Conservation (phyloP, 1,139 yeast species). For the Geotrichum europaeum region DNA sequence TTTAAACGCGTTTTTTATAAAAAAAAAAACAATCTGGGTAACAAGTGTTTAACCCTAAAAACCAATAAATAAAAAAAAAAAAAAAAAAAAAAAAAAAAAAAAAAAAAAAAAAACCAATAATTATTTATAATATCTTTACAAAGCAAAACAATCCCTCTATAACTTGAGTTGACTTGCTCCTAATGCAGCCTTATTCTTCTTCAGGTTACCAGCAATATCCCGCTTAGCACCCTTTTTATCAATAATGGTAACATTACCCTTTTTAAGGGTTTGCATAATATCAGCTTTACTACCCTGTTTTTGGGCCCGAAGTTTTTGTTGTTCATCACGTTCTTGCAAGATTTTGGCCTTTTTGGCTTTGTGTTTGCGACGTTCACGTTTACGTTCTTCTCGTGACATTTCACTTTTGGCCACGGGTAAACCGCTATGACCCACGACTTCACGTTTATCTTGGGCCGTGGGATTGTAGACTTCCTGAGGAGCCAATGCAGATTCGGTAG, state of each 20-base stretch:
- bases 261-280: slow-evolving; percentile 66
- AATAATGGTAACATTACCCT: slow-evolving; percentile 72
- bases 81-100: background rate
- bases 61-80: slow-evolving; percentile 9
- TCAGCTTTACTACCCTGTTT: slow-evolving; percentile 56
- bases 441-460: slow-evolving; percentile 45
- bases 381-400: slow-evolving; percentile 78
- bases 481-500: slow-evolving; percentile 72
- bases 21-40: slow-evolving; percentile 19
- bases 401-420: slow-evolving; percentile 79
- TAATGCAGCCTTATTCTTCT: slow-evolving; percentile 36
- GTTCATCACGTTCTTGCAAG: slow-evolving; percentile 39
- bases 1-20: slow-evolving; percentile 33
- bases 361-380: slow-evolving; percentile 75
- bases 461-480: slow-evolving; percentile 91
- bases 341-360: slow-evolving; percentile 72
- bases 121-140: slow-evolving; percentile 14
- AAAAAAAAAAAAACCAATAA: background rate
- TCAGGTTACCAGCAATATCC: slow-evolving; percentile 64
- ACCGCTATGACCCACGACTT: slow-evolving; percentile 73
- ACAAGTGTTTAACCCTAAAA: too few relatives aligned
- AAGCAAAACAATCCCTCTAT: slow-evolving; percentile 22
- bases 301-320: slow-evolving; percentile 31
- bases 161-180: slow-evolving; percentile 30
- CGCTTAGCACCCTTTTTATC: slow-evolving; percentile 72